Percentiles rank a stretch among this genome's conserved stretches.
Evolutionary conservation across 345 rosid species (phyloP).

Genomic region (Kernera saxatilis): DNA sequence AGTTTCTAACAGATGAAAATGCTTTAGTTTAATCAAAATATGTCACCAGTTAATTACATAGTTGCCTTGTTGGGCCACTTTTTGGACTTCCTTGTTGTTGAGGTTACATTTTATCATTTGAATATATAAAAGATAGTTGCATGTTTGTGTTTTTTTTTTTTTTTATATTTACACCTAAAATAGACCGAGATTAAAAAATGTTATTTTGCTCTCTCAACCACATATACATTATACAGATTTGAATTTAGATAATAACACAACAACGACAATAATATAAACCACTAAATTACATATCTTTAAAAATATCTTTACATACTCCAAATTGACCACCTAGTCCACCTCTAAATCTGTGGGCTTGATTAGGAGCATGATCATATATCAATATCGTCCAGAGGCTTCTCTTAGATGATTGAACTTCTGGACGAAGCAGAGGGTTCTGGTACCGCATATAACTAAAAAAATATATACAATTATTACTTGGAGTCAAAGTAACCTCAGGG

Average conservation of each 20-base stretch:
- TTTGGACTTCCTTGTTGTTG: neutral
- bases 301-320: neutral
- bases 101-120: neutral
- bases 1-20: too few species aligned
- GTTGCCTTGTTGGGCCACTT: neutral
- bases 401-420: neutral
- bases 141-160: neutral
- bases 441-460: neutral
- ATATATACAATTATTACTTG: constrained; percentile 18
- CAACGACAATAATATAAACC: too few species aligned
- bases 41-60: neutral
- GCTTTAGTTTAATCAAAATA: neutral
- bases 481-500: constrained; percentile 18
- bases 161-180: too few species aligned
- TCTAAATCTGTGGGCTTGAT: constrained; percentile 4
- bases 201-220: too few species aligned
- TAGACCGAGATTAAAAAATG: too few species aligned
- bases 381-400: neutral
- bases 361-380: neutral
- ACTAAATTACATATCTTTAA: too few species aligned
- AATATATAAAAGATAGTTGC: neutral
- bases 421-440: neutral
- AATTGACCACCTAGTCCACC: neutral
- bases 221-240: too few species aligned
- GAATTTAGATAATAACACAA: too few species aligned